Evolutionary conservation across 352 stramenopile genomes (phyloP).

Genomic region (Phytophthora aleatoria): DNA sequence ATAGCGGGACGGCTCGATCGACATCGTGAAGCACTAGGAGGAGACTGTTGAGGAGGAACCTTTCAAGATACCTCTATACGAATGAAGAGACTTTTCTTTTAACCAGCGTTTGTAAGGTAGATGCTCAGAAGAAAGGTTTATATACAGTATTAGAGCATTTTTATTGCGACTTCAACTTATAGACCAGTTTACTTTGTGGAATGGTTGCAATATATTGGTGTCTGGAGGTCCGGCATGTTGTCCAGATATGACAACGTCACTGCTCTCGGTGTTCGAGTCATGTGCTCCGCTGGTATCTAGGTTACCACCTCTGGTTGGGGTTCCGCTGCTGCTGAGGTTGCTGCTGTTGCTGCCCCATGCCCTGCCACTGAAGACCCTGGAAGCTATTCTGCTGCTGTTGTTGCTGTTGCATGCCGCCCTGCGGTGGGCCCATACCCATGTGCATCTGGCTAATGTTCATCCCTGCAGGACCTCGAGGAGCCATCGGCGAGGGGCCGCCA

Average conservation of each 20-base stretch:
- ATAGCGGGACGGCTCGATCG: conserved; percentile 73
- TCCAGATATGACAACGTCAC: background rate
- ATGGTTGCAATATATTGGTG: conserved; percentile 20
- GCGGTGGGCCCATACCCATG: conserved; percentile 62
- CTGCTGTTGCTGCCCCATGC: conserved; percentile 70
- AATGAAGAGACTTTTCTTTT: conserved; percentile 5
- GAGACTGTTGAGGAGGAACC: conserved; percentile 40
- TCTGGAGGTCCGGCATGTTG: background rate
- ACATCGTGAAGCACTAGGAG: conserved; percentile 42
- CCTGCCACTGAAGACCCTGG: conserved; percentile 83
- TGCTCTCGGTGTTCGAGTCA: conserved; percentile 12
- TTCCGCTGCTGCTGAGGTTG: conserved; percentile 64
- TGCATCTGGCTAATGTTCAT: conserved; percentile 90
- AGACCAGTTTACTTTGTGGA: background rate
- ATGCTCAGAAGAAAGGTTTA: background rate
- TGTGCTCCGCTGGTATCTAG: background rate
- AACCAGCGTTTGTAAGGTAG: background rate
- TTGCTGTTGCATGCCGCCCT: conserved; percentile 49
- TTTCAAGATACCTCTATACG: conserved; percentile 30
- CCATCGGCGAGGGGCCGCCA: conserved; percentile 46
- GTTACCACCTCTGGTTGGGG: conserved; percentile 54
- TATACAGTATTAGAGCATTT: conserved; percentile 13
- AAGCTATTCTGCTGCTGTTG: conserved; percentile 75
- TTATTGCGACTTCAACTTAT: background rate
- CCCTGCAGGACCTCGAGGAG: conserved; percentile 48